Evolutionary conservation across 2,329 filamentous ascomycete species (phyloP).

Genomic region (Hypoxylon sp.): DNA sequence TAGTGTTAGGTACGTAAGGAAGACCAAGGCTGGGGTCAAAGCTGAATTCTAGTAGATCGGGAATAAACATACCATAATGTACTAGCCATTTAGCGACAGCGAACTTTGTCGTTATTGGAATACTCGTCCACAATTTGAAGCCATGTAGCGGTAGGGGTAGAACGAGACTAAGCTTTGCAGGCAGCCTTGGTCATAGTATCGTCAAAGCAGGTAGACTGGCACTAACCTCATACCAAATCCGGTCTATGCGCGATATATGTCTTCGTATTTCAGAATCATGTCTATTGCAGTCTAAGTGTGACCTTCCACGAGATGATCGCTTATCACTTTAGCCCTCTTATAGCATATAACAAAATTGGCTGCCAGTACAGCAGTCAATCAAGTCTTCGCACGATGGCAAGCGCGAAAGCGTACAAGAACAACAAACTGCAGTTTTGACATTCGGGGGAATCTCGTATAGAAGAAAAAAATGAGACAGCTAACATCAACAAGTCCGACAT

Average conservation of each 20-base stretch:
- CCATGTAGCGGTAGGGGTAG: background rate
- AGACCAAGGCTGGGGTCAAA: background rate
- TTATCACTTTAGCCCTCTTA: background rate
- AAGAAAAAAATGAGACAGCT: constrained; percentile 28
- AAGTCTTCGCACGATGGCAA: background rate
- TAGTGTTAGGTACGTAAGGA: background rate
- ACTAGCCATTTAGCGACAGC: background rate
- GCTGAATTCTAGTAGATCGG: background rate
- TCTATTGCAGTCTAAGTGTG: background rate
- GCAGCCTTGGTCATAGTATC: background rate
- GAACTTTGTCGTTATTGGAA: background rate
- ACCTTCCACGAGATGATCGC: background rate
- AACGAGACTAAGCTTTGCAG: background rate
- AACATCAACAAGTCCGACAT: constrained; percentile 22
- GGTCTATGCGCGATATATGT: background rate
- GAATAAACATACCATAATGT: background rate
- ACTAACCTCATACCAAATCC: background rate
- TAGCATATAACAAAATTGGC: background rate
- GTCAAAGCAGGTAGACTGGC: background rate
- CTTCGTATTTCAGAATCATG: background rate
- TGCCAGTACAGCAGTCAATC: background rate
- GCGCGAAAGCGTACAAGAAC: constrained; percentile 5
- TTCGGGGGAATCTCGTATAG: constrained; percentile 41
- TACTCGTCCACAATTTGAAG: background rate
- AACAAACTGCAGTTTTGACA: constrained; percentile 28